Conservation (phyloP, 345 rosid genomes). For the Salix suchowensis region DNA sequence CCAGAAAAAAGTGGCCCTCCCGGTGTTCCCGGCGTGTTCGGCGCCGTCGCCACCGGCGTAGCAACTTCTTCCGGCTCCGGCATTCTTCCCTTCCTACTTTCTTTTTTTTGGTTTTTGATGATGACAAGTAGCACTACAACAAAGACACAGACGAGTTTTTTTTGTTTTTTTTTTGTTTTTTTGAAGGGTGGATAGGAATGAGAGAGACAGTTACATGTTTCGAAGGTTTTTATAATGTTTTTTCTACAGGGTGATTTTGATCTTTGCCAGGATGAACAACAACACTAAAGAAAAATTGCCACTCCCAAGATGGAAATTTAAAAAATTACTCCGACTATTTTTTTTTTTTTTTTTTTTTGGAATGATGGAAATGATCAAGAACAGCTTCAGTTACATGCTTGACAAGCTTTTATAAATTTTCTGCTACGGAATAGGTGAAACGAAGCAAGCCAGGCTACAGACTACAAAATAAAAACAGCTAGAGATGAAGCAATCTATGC, state of each 20-base stretch:
- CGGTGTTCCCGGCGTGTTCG: constrained; percentile 90
- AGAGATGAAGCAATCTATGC: constrained; percentile 3
- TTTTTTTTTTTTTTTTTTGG: constrained; percentile 12
- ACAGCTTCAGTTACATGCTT: constrained; percentile 41
- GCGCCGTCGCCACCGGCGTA: constrained; percentile 64
- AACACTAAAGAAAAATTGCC: background rate
- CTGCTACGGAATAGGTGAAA: constrained; percentile 37
- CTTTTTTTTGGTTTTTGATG: background rate
- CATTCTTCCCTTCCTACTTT: constrained; percentile 19
- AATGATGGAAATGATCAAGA: background rate
- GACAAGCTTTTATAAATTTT: constrained; percentile 45
- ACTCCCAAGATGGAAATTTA: background rate
- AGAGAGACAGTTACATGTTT: constrained; percentile 49
- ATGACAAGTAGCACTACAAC: background rate
- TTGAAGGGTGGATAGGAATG: constrained; percentile 9
- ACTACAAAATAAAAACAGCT: background rate
- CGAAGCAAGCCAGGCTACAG: constrained; percentile 32
- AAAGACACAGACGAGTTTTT: background rate
- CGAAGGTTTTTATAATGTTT: constrained; percentile 49
- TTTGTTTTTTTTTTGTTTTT: constrained; percentile 18
- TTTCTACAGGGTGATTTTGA: constrained; percentile 39
- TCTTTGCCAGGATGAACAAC: constrained; percentile 49
- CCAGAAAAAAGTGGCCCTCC: constrained; percentile 80
- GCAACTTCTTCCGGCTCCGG: constrained; percentile 32
- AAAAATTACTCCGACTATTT: background rate